Evolutionary conservation across 768 basidiomycete genomes (phyloP).

Genomic region (Ramaria sp.): DNA sequence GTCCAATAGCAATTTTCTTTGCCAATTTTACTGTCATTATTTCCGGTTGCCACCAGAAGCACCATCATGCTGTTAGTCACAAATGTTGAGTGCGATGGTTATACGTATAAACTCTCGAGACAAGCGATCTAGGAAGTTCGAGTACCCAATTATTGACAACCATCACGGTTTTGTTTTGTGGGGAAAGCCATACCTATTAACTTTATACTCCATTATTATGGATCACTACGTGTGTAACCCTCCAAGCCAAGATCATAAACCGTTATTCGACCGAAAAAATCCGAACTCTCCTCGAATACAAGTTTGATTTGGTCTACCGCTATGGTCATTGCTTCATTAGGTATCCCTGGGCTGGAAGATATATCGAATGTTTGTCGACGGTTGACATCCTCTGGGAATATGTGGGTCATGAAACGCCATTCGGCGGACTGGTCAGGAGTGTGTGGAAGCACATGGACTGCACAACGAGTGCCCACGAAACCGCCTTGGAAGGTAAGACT

Average conservation of each 20-base stretch:
- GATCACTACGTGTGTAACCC: constrained; percentile 14
- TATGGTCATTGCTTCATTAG: constrained; percentile 14
- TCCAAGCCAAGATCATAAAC: constrained; percentile 49
- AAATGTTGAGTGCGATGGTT: too few relatives aligned
- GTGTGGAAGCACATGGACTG: constrained; percentile 28
- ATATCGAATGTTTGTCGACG: constrained; percentile 58
- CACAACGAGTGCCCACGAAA: constrained; percentile 64
- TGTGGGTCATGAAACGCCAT: constrained; percentile 41
- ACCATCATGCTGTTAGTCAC: too few relatives aligned
- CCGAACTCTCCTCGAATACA: constrained; percentile 71
- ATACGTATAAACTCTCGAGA: too few relatives aligned
- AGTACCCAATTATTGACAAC: too few relatives aligned
- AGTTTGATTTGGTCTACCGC: constrained; percentile 41
- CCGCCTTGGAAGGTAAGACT: constrained; percentile 76
- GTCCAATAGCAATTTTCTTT: too few relatives aligned
- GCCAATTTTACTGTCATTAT: too few relatives aligned
- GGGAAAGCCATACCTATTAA: too few relatives aligned
- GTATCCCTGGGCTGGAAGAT: background rate
- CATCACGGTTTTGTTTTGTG: too few relatives aligned
- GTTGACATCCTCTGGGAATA: constrained; percentile 78
- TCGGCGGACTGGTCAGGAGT: constrained; percentile 15
- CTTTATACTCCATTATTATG: too few relatives aligned
- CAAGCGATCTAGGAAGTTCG: too few relatives aligned
- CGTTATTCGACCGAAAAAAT: constrained; percentile 75
- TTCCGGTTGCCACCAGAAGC: too few relatives aligned